Base-by-base conservation (phyloP, 106 monocot species). In the Allium sativum region DNA sequence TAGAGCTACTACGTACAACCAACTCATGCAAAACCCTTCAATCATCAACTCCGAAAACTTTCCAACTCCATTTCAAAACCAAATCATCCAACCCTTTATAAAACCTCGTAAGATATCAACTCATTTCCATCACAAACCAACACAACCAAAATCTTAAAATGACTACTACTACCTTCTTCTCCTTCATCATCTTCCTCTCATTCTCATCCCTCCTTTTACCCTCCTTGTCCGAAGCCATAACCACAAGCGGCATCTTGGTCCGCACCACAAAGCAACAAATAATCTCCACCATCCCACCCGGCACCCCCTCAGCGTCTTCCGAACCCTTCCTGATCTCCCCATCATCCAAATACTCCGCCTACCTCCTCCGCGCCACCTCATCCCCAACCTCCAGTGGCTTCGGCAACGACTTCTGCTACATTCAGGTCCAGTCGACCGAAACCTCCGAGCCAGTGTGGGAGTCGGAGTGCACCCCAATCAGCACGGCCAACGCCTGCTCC, bases 371-470 rank as follows among this genome's bases (percentile, higher is more conserved):
- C 45, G 21, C 21, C 7, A 44, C 31, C 40, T 74, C 92, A 9
- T 59, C 68, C 16, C 72, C 81, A n/a, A 76, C 65, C 18, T 78
- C 87, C 40, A 81, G n/a, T n/a, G n/a, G n/a, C n/a, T n/a, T n/a
- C 67, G 87, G 87, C 57, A 79, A 70, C 47, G 88, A 93, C 74
- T 93, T 93, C 77, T 93, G 87, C 76, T 82, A 69, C 70, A 63
- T 93, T 19, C 79, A 82, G 59, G 61, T 93, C 21, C 50, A 62
- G 15, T 82, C 82, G 45, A 54, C 69, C 40, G 40, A 13, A 20
- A 42, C 62, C 14, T 63, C 53, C 0, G 51, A 66, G 62, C 71
- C 72, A 41, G 10, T 74, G 44, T 84, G 84, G 84, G 84, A 84
- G 59, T 80, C 76, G 18, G 79, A 76, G 44, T 85, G 84, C 68